A percentile compares a stretch with the other conserved stretches of the same genome.
Evolutionary conservation across 345 rosid species (phyloP).

Genomic region (Barbarea vulgaris): DNA sequence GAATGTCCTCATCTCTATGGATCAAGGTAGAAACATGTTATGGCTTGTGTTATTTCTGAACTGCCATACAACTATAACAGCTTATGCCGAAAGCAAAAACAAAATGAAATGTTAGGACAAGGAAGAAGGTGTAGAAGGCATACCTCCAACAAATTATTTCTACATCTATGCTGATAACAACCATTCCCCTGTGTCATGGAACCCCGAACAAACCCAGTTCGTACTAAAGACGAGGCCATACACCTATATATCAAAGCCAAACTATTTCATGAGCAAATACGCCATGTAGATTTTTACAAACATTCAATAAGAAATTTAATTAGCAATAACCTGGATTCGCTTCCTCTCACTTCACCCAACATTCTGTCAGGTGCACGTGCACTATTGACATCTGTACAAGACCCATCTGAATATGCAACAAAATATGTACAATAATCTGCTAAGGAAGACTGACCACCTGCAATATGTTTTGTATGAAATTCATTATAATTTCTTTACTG

Average conservation of each 20-base stretch:
- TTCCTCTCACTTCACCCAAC: conserved; percentile 98
- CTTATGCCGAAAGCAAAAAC: not conserved
- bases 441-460: conserved; percentile 98
- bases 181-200: conserved; percentile 95
- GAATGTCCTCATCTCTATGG: too few species aligned
- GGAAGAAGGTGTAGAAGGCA: conserved; percentile 19
- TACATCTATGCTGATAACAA: conserved; percentile 94
- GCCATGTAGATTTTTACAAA: not conserved
- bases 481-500: conserved; percentile 19
- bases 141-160: conserved; percentile 83
- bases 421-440: conserved; percentile 98
- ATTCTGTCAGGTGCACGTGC: conserved; percentile 97
- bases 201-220: conserved; percentile 94
- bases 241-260: conserved; percentile 61
- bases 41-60: not conserved
- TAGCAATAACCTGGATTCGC: conserved; percentile 74
- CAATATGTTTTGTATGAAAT: conserved; percentile 18
- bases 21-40: not conserved
- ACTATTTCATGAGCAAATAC: conserved; percentile 30
- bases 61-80: not conserved
- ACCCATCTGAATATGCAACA: conserved; percentile 99
- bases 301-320: conserved; percentile 11
- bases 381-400: conserved; percentile 94
- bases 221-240: conserved; percentile 97
- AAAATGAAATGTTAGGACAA: not conserved